Evolutionary conservation across 2,329 filamentous ascomycete genomes (phyloP), one percentile per base, ranked within the genome.

Genomic region (Sporothrix mexicana): DNA sequence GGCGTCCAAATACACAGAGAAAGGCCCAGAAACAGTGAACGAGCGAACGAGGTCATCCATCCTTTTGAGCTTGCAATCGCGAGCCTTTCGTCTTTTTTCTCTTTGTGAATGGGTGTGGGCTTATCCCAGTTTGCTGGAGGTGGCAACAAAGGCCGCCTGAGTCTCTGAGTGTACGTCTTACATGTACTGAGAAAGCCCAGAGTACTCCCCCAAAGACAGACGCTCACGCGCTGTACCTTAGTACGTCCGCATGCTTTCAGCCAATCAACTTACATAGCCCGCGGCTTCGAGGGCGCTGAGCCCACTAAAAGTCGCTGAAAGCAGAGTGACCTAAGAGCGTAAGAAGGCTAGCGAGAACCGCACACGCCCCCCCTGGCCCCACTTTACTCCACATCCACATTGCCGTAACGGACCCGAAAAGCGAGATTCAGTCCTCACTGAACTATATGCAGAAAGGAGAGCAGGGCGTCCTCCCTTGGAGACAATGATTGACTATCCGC

Each of bases 191-290:
- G 30, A 36, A 36, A 36, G 30, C 30, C 30, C 30, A 36, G 30
- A 36, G 30, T 4, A 36, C 30, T 36, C 30, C 30, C 30, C 30
- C 30, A 36, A 36, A 36, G 30, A 36, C 30, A 36, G 7, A 36
- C 57, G 12, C 23, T 64, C 61, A 53, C 45, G 41, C n/a, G 17
- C 17, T 17, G 66, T 30, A 20, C n/a, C 36, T 64, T 45, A 45
- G 59, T 64, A 17, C 9, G 30, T 64, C 45, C 45, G 15, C 47
- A 43, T 47, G 41, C 68, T 17, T 10, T 17, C 53, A 59, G 55
- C 73, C 74, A 75, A 75, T 74, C 73, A 75, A 75, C 74, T 75
- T 74, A 74, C 73, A 75, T 69, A 71, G 47, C 62, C 43, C 45
- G 43, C 17, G 47, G 61, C 61, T 25, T 61, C 30, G 13, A n/a